A percentile compares a stretch with the other conserved stretches of the same genome.
These are phyloP conservation scores for Posidonia australis DNA, from an alignment of 106 monocot species.

Conservation along the genomic window DNA sequence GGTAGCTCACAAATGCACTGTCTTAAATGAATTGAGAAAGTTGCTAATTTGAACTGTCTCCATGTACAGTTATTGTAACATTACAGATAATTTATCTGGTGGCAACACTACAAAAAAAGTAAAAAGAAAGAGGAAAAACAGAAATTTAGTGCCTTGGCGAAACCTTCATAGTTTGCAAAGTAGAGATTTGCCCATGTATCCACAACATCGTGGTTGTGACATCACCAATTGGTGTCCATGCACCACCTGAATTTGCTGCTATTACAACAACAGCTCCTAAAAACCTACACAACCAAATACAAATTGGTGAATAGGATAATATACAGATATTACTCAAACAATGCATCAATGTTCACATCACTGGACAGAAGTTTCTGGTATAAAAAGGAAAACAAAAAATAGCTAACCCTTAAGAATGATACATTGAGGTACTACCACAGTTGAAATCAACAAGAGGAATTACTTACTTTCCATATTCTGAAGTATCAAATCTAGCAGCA, in stretches of 20 bases:
- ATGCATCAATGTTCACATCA: not conserved
- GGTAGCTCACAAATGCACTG: too few relatives aligned
- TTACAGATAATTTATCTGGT: too few relatives aligned
- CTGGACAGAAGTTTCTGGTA: not conserved
- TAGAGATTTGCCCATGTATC: constrained; percentile 97
- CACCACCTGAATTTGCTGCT: constrained; percentile 98
- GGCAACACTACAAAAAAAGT: not conserved
- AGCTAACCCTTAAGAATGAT: too few relatives aligned
- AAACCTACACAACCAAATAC: constrained; percentile 34
- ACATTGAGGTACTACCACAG: too few relatives aligned
- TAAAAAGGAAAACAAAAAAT: not conserved
- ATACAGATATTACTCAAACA: not conserved
- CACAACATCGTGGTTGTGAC: constrained; percentile 98
- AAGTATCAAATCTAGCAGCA: too few relatives aligned
- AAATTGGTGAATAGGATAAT: not conserved
- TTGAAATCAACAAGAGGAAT: too few relatives aligned
- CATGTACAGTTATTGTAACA: too few relatives aligned
- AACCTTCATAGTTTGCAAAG: constrained; percentile 75
- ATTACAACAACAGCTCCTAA: constrained; percentile 98
- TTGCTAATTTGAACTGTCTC: too few relatives aligned
- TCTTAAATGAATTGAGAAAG: too few relatives aligned
- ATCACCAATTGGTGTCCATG: constrained; percentile 99
- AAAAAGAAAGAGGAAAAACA: not conserved
- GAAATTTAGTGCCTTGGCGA: not conserved
- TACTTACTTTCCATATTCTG: too few relatives aligned